phyloP scores from a whole-genome alignment of 345 rosid species.

The Cardamine resedifolia region DNA sequence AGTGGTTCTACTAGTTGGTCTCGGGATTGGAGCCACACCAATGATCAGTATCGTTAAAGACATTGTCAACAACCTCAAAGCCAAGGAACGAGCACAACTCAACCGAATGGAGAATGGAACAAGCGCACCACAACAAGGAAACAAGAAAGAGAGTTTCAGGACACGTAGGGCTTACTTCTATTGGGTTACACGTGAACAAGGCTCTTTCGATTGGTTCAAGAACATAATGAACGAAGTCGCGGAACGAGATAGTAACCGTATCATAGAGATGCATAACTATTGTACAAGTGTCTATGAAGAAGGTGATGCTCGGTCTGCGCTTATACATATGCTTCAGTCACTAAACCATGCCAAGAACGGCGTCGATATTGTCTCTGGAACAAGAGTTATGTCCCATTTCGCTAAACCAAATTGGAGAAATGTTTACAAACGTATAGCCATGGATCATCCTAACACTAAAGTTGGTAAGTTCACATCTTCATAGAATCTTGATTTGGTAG shows the following conservation, averaged over 20 bases:
- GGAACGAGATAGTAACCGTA: constrained; percentile 57
- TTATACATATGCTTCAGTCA: constrained; percentile 79
- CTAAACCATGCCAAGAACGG: constrained; percentile 73
- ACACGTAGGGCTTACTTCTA: constrained; percentile 79
- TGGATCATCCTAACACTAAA: constrained; percentile 56
- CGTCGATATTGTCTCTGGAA: constrained; percentile 75
- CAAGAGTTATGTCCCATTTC: constrained; percentile 74
- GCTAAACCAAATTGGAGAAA: constrained; percentile 78
- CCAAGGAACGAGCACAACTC: constrained; percentile 56
- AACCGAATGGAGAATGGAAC: constrained; percentile 33
- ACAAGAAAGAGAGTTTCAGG: constrained; percentile 51
- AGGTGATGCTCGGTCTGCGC: constrained; percentile 81
- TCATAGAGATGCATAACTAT: constrained; percentile 72
- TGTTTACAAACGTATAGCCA: constrained; percentile 66
- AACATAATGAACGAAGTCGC: constrained; percentile 80
- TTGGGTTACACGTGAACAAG: constrained; percentile 88
- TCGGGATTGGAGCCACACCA: constrained; percentile 89
- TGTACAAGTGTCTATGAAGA: constrained; percentile 89
- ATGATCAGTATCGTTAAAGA: constrained; percentile 88
- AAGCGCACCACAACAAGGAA: constrained; percentile 35
- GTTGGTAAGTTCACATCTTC: constrained; percentile 53
- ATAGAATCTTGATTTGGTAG: neutral
- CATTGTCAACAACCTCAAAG: constrained; percentile 65
- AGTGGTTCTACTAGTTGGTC: constrained; percentile 69
- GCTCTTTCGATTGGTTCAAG: constrained; percentile 84